Base-by-base conservation (phyloP, 352 stramenopile species). In the Discostella stelligera region DNA sequence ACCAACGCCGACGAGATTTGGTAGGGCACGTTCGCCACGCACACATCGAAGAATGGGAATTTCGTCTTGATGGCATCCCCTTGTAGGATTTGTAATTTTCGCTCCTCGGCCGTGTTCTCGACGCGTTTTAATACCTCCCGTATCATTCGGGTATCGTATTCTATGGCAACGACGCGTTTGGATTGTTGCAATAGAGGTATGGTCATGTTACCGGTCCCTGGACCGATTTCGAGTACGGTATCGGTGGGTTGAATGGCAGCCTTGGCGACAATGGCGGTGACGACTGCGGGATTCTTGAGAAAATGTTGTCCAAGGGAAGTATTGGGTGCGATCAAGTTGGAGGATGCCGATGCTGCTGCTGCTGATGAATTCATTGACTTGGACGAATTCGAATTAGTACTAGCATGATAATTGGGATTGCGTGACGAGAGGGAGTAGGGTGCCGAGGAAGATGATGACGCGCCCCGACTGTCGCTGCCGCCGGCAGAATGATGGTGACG, bases 21-120 rank as follows among this genome's bases (percentile, higher is more conserved):
- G 86, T 99, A 99, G 39, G 97, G 98, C 48, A 99, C 89, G 81
- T 99, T 99, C 58, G 98, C 97, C 74, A 99, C 96, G 68, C 97
- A 98, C 9, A 99, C 94, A 88, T 99, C 97, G 73, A 99, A 99
- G 87, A 98, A 99, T 27, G 97, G 97, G 71, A 99, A 93, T 56
- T 98, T 94, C n/a, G 98, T 95, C 77, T 98, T 98, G 82, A 99
- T 97, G 27, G 98, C 96, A 87, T 99, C 97, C 10, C 97, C 97
- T 78, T 99, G 96, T 79, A 99, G 98, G 25, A 99, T 96, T 84
- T 98, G 92, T 59, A 99, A 85, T 85, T 98, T 97, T 55, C 94
- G 90, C 59, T 94, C 88, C 11, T 88, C 53, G 10, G 60, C 21
- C 7, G 96, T 98, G 82, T 97, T 95, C 85, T 99, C 96, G 11